Percentiles rank a stretch among this genome's conserved stretches.
phyloP scores from a whole-genome alignment of 176 grass and related monocot species.

The Dendrocalamus sinicus region DNA sequence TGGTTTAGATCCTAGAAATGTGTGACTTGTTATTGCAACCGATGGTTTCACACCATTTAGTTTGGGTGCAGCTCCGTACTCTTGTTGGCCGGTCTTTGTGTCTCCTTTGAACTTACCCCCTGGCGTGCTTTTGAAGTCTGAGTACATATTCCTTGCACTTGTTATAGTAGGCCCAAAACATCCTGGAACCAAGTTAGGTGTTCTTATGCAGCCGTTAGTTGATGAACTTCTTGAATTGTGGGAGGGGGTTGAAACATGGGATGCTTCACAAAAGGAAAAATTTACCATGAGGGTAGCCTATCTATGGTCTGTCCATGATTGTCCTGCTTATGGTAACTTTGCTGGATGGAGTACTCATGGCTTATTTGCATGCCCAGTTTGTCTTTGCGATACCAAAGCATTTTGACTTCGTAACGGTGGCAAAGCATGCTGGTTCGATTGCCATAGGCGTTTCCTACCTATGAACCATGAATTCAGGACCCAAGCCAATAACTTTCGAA shows the following conservation, averaged over 20 bases:
- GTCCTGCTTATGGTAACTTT: background rate
- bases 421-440: no score
- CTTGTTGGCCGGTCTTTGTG: no score
- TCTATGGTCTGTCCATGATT: conserved; percentile 12
- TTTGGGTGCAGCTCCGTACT: no score
- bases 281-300: background rate
- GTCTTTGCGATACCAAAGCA: no score
- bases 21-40: no score
- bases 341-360: conserved; percentile 19
- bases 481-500: no score
- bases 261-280: background rate
- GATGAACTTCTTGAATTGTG: background rate
- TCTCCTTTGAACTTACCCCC: no score
- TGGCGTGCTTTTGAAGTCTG: background rate
- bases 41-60: no score
- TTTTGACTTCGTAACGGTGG: background rate
- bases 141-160: background rate
- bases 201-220: conserved; percentile 20
- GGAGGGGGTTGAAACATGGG: background rate
- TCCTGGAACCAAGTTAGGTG: background rate
- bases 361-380: background rate
- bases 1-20: no score
- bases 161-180: background rate
- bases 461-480: no score
- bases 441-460: no score